Evolutionary conservation across 176 grass and related monocot genomes (phyloP), one percentile per base, ranked within the genome.

Genomic region (Phoenix roebelenii): DNA sequence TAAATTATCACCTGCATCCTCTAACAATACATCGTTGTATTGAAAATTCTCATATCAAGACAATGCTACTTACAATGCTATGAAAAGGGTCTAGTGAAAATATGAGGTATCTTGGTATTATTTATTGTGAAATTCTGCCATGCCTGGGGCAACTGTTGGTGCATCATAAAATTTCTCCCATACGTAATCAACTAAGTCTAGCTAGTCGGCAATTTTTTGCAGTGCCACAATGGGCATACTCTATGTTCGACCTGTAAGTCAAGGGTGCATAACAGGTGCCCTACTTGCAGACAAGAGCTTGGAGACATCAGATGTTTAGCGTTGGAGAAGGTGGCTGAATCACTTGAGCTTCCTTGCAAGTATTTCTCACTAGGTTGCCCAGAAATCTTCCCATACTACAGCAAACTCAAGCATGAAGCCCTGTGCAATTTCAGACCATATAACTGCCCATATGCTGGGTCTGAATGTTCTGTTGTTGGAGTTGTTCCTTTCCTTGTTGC

Each of bases 201-300:
- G 10, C 35, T 14, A 44, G 35, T 44, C 10, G 3, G 7, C 10
- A 44, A 14, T 44, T 23, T 35, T 73, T 63, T 75, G 50, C 83
- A 95, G 90, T 95, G 90, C 67, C 85, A 81, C 75, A 95, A 95
- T 71, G 90, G 90, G 22, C 90, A 95, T 63, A 89, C 90, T 16
- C 26, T 95, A 49, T 95, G 90, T 62, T 90, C 83, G 51, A 82
- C 83, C 25, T 95, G 90, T 74, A 95, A 95, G 73, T 54, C 83
- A 57, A 77, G 80, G 78, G 90, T 95, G 4, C 85, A 87, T 59
- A 90, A 90, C 18, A 83, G 81, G 25, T 95, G 90, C 58, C 90
- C 90, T 54, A 95, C 90, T n/a, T 95, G 90, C 64, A 79, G 80
- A 64, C 86, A 87, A 78, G 90, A 87, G 69, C 82, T 95, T 5